phyloP scores from a whole-genome alignment of 257 asterid species.

The Thymus quinquecostatus region DNA sequence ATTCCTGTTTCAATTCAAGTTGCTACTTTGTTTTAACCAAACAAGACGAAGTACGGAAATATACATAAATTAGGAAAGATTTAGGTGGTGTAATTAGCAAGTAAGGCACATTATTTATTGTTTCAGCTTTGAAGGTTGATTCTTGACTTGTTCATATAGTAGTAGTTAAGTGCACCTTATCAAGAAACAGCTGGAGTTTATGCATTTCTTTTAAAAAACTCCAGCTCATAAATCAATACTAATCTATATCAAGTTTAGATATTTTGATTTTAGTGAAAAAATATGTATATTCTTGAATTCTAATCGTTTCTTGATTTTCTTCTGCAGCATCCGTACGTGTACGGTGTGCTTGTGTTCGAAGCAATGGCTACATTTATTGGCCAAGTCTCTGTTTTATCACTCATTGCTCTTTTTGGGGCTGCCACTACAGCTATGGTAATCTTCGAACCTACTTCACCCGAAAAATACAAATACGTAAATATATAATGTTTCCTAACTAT shows the following conservation, averaged over 20 bases:
- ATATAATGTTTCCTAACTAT: background rate
- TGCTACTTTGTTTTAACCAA: background rate
- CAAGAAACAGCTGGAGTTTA: too few species aligned
- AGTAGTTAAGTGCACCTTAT: too few species aligned
- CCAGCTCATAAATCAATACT: too few species aligned
- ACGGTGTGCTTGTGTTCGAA: conserved; percentile 75
- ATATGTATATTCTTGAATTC: background rate
- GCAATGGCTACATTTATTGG: conserved; percentile 92
- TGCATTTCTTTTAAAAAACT: too few species aligned
- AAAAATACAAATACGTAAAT: background rate
- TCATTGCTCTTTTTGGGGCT: conserved; percentile 85
- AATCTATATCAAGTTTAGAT: background rate
- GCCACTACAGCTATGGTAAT: conserved; percentile 91
- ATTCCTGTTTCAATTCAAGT: too few species aligned
- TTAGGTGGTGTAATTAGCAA: conserved; percentile 4
- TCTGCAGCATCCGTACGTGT: conserved; percentile 84
- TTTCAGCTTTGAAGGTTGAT: background rate
- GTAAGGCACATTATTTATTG: conserved; percentile 12
- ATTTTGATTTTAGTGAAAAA: background rate
- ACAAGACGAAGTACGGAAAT: background rate
- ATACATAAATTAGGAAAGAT: background rate
- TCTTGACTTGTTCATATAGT: background rate
- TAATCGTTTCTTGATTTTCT: conserved; percentile 5
- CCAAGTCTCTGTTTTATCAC: conserved; percentile 84
- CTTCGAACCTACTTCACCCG: background rate